phyloP scores from a whole-genome alignment of 1,139 yeast genomes.

The Pichia sp. region DNA sequence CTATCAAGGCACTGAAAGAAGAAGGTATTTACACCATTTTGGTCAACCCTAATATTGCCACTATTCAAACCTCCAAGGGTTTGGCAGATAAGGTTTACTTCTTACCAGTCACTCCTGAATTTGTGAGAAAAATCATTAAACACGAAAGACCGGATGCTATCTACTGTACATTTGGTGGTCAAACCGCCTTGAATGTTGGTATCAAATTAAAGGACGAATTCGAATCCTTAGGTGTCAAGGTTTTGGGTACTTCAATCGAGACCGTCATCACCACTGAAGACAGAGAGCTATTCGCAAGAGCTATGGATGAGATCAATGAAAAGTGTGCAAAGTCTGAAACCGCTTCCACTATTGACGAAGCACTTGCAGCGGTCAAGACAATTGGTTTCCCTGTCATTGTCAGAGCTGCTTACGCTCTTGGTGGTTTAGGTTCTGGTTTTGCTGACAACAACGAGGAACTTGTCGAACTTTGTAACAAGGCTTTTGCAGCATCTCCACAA shows the following conservation, averaged over 20 bases:
- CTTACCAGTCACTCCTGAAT: constrained; percentile 93
- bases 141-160: constrained; percentile 97
- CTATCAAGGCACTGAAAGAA: constrained; percentile 90
- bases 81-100: constrained; percentile 96
- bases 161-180: constrained; percentile 97
- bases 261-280: constrained; percentile 97
- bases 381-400: constrained; percentile 96
- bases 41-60: constrained; percentile 96
- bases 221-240: constrained; percentile 85
- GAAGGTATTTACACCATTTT: constrained; percentile 94
- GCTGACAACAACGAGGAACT: constrained; percentile 87
- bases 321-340: constrained; percentile 93
- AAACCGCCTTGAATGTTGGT: constrained; percentile 95
- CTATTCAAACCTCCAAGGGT: constrained; percentile 97
- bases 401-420: constrained; percentile 95
- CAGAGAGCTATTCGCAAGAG: constrained; percentile 88
- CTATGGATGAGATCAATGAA: constrained; percentile 92
- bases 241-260: constrained; percentile 93
- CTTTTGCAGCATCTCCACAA: constrained; percentile 95
- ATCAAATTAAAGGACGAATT: constrained; percentile 93
- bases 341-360: constrained; percentile 72
- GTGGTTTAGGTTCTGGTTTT: constrained; percentile 98
- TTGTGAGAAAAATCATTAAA: constrained; percentile 89
- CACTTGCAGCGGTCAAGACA: constrained; percentile 72
- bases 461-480: constrained; percentile 77